Evolutionary conservation across 1,139 yeast genomes (phyloP).

Genomic region (Yamadazyma kanchanaburiensis): DNA sequence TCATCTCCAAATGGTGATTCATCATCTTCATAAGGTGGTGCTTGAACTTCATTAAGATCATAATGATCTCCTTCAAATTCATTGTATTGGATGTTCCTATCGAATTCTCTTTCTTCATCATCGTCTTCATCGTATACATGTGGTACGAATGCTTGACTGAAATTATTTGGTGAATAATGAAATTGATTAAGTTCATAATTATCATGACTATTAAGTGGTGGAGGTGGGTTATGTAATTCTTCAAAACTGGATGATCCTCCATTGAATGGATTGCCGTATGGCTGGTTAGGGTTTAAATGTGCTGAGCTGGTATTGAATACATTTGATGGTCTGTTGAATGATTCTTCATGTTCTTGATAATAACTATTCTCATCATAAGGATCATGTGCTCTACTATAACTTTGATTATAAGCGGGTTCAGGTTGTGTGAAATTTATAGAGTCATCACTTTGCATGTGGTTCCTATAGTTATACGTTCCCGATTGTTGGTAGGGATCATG

Average conservation of each 20-base stretch:
- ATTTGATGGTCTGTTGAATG: slow-evolving; percentile 15
- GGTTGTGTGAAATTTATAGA: slow-evolving; percentile 36
- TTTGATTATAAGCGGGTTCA: slow-evolving; percentile 22
- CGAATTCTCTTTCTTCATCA: slow-evolving; percentile 41
- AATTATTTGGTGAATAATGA: slow-evolving; percentile 15
- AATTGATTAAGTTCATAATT: slow-evolving; percentile 28
- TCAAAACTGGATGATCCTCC: slow-evolving; percentile 11
- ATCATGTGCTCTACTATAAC: slow-evolving; percentile 14
- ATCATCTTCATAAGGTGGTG: slow-evolving; percentile 20
- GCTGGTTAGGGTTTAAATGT: slow-evolving; percentile 10
- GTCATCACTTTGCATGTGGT: slow-evolving; percentile 7
- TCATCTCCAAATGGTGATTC: slow-evolving; percentile 34
- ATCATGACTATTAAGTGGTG: slow-evolving; percentile 14
- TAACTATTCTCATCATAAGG: slow-evolving; percentile 19
- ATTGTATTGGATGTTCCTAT: slow-evolving; percentile 37
- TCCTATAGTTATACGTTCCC: slow-evolving; percentile 11
- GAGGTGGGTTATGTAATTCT: slow-evolving; percentile 11
- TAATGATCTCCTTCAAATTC: slow-evolving; percentile 44
- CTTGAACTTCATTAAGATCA: slow-evolving; percentile 35
- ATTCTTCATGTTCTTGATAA: slow-evolving; percentile 11
- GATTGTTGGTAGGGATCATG: slow-evolving; percentile 7
- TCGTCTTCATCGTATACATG: slow-evolving; percentile 43
- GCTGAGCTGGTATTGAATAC: slow-evolving; percentile 22
- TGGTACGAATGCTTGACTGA: slow-evolving; percentile 45
- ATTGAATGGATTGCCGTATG: slow-evolving; percentile 15